A percentile compares a stretch with the other conserved stretches of the same genome.
Evolutionary conservation across 1,284 basidiomycete species (phyloP).

Genomic region (Trichosporon ovoides): DNA sequence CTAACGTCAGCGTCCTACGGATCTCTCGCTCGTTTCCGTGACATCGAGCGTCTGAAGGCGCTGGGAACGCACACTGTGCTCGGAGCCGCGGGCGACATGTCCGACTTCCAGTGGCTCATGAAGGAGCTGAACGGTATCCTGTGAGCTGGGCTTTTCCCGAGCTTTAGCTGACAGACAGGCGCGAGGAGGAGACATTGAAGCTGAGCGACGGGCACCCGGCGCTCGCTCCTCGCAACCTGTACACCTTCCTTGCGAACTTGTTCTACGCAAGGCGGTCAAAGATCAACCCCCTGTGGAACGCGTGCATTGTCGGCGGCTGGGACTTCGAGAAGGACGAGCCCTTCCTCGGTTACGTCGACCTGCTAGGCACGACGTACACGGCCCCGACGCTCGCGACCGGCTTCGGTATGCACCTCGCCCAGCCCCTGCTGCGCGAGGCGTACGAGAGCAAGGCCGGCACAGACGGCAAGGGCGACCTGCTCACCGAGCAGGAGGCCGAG

Average conservation of each 20-base stretch:
- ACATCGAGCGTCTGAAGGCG: slow-evolving; percentile 78
- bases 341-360: slow-evolving; percentile 90
- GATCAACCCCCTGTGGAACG: slow-evolving; percentile 94
- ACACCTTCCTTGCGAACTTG: slow-evolving; percentile 83
- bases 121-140: slow-evolving; percentile 52
- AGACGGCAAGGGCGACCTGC: slow-evolving; percentile 68
- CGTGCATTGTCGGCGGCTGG: slow-evolving; percentile 85
- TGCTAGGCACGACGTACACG: slow-evolving; percentile 93
- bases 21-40: slow-evolving; percentile 94
- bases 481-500: slow-evolving; percentile 75
- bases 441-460: slow-evolving; percentile 53
- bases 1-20: slow-evolving; percentile 81
- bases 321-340: slow-evolving; percentile 64
- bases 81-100: slow-evolving; percentile 93
- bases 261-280: slow-evolving; percentile 87
- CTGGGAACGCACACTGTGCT: slow-evolving; percentile 78
- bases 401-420: slow-evolving; percentile 90
- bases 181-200: slow-evolving; percentile 58
- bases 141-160: slow-evolving; percentile 24
- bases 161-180: slow-evolving; percentile 40
- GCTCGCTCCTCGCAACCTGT: slow-evolving; percentile 83
- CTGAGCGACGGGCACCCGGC: slow-evolving; percentile 74
- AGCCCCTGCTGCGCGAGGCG: slow-evolving; percentile 83
- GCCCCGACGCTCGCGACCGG: slow-evolving; percentile 94
- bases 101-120: slow-evolving; percentile 94